Evolutionary conservation across 805 yeast genomes (phyloP), one percentile per base, ranked within the genome.

Genomic region (Lipomyces japonicus): DNA sequence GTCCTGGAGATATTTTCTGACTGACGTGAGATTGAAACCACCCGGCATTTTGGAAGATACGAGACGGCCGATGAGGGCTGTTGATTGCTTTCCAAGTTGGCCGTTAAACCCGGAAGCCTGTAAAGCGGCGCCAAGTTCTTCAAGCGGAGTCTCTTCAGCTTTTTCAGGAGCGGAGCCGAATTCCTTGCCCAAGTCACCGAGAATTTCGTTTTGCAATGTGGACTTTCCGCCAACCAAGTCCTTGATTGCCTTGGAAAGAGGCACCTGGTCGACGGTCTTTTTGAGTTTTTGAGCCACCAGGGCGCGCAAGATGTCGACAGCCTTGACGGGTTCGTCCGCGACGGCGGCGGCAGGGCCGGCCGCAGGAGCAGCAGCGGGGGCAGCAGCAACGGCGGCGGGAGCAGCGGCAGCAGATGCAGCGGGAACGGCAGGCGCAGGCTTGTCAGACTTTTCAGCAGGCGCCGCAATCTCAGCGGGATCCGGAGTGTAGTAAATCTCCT

Each of bases 31-130:
- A 42, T 95, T 85, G 72, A 91, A 93, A 19, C 99, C 99, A 78
- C 99, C 99, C 47, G 99, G 97, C 97, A 93, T 93, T 75, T 93
- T 93, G 25, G 97, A 84, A 9, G 97, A 82, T 75, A 90, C 85
- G 65, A 93, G 77, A 73, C 97, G 84, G 57, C 95, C 86, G 57
- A 91, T 76, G 64, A 93, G 78, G 25, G 96, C 84, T 34, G 89
- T 73, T 1, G 97, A 84, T 65, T 90, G 95, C 71, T 93, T 93
- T 69, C 99, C 99, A 60, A 93, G 79, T 59, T 81, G 77, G 61
- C 97, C 97, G 59, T 73, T 67, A 75, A 88, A 93, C 14, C 52
- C 51, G 24, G 90, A 75, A 59, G 88, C 96, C 74, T 91, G 96
- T 80, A 93, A 87, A 63, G 80, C 82, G 66, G 88, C 97, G 42